Percentiles rank a stretch among this genome's conserved stretches.
Evolutionary conservation across 441 rosid species (phyloP).

Genomic region (Pelargonium hybrid): DNA sequence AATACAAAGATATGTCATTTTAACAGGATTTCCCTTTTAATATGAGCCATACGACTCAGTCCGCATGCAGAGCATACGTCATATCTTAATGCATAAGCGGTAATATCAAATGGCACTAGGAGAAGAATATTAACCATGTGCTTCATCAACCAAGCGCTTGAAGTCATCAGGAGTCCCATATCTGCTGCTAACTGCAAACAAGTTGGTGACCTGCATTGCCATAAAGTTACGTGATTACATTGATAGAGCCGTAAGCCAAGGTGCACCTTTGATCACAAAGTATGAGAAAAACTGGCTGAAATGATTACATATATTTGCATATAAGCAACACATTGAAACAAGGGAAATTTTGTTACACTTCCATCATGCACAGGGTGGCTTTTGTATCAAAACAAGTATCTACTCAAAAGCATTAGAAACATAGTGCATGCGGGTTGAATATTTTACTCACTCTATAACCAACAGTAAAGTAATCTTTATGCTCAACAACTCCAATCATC

Average conservation of each 20-base stretch:
- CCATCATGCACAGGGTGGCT: neutral
- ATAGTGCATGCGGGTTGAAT: neutral
- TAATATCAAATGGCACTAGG: constrained; percentile 8
- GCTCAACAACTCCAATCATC: constrained; percentile 83
- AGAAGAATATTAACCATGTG: constrained; percentile 56
- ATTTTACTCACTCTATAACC: constrained; percentile 75
- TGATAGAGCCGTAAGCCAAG: constrained; percentile 5
- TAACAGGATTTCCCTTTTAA: neutral
- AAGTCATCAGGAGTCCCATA: constrained; percentile 95
- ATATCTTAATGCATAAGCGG: constrained; percentile 8
- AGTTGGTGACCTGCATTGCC: constrained; percentile 69
- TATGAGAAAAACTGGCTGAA: neutral
- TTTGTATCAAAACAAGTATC: neutral
- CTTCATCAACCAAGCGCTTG: constrained; percentile 86
- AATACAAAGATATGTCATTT: neutral
- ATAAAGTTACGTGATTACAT: constrained; percentile 17
- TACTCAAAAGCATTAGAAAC: neutral
- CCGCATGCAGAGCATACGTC: constrained; percentile 8
- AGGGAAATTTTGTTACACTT: neutral
- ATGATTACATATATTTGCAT: neutral
- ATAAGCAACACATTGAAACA: neutral
- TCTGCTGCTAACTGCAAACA: constrained; percentile 85
- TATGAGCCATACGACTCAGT: constrained; percentile 3
- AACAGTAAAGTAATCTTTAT: constrained; percentile 82
- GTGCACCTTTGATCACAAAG: neutral